Conservation (phyloP, 23 red algal genomes). For the Cyanidiococcus yangmingshanensis region DNA sequence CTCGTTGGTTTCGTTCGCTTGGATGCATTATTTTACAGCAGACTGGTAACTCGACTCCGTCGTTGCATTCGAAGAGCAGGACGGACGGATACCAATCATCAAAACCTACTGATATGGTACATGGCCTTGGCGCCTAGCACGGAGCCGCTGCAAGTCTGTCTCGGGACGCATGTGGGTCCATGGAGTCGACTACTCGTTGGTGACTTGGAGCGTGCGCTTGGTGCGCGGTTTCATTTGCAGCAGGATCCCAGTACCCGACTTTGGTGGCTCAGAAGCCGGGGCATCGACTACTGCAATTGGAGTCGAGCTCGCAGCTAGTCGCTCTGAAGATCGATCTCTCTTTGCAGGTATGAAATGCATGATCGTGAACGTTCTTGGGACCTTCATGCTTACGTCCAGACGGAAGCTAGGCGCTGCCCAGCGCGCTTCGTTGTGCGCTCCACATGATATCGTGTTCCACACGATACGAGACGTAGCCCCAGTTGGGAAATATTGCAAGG, state of each 20-base stretch:
- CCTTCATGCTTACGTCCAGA: too few relatives aligned
- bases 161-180: neutral
- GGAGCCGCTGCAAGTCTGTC: neutral
- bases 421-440: neutral
- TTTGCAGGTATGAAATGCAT: too few relatives aligned
- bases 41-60: neutral
- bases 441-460: neutral
- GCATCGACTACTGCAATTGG: neutral
- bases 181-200: neutral
- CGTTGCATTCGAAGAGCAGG: neutral
- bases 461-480: neutral
- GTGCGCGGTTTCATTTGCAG: conserved; percentile 2
- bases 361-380: too few relatives aligned
- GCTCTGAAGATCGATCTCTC: too few relatives aligned
- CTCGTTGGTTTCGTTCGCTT: neutral
- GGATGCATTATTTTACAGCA: neutral
- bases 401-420: too few relatives aligned
- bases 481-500: neutral
- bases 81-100: neutral
- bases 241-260: neutral
- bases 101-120: neutral
- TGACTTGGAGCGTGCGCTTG: neutral
- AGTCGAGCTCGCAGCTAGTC: neutral
- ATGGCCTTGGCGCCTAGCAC: neutral
- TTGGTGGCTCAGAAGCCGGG: neutral